phyloP scores from a whole-genome alignment of 495 filamentous ascomycete species.

The Sabuloglossum arenarium region DNA sequence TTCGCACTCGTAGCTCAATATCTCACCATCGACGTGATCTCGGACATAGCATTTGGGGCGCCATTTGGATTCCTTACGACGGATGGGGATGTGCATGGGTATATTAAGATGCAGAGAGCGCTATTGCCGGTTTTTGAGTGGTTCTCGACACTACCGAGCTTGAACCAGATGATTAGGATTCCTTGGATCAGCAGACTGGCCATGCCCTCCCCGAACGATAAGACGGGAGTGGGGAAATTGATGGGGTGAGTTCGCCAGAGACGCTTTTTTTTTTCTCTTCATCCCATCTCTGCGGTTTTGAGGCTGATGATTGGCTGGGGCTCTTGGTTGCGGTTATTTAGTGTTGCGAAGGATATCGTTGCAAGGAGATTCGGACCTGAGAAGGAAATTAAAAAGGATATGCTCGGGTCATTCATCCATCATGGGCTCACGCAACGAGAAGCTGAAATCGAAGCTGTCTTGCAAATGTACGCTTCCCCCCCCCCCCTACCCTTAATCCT shows the following conservation, averaged over 20 bases:
- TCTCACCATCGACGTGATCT: constrained; percentile 26
- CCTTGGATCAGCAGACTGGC: constrained; percentile 12
- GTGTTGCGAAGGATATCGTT: not conserved
- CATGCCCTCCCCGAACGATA: constrained; percentile 15
- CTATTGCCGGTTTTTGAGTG: constrained; percentile 9
- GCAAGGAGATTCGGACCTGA: not conserved
- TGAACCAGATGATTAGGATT: constrained; percentile 12
- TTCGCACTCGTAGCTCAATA: constrained; percentile 20
- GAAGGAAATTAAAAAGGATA: not conserved
- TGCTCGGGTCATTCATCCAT: constrained; percentile 17
- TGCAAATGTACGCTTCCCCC: constrained; percentile 20
- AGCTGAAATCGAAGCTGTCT: constrained; percentile 19
- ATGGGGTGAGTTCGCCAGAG: constrained; percentile 9
- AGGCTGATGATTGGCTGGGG: too few relatives aligned
- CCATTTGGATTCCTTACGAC: constrained; percentile 20
- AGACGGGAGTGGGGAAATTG: constrained; percentile 16
- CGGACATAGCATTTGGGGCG: constrained; percentile 21
- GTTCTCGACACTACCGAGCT: too few relatives aligned
- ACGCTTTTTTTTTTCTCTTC: constrained; percentile 3
- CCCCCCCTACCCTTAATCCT: too few relatives aligned
- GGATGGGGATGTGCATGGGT: constrained; percentile 29
- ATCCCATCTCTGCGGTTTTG: too few relatives aligned
- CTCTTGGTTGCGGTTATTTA: too few relatives aligned
- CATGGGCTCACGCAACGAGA: constrained; percentile 20
- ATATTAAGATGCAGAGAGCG: constrained; percentile 20